Evolutionary conservation across 208 protist genomes (phyloP).

Genomic region (Acanthamoeba royreba): DNA sequence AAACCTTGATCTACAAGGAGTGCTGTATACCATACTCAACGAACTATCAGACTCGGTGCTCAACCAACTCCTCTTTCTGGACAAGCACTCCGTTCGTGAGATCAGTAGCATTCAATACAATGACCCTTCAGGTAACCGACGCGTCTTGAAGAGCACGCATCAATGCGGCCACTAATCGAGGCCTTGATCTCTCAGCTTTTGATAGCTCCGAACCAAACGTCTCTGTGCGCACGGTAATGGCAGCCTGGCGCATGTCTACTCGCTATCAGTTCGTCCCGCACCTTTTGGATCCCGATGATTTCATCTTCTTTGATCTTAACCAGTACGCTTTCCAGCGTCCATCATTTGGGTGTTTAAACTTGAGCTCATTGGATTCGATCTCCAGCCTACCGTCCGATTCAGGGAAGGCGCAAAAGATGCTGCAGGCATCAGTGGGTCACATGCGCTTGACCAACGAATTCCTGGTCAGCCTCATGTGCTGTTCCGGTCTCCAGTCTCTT

Average conservation of each 20-base stretch:
- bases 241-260: not conserved
- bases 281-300: not conserved
- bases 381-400: not conserved
- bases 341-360: no score
- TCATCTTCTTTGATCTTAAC: slow-evolving; percentile 4
- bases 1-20: not conserved
- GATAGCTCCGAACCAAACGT: not conserved
- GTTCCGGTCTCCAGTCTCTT: not conserved
- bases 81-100: slow-evolving; percentile 20
- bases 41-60: not conserved
- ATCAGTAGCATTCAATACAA: not conserved
- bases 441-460: not conserved
- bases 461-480: not conserved
- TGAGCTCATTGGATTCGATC: no score
- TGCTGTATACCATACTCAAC: slow-evolving; percentile 2
- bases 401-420: not conserved
- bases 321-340: no score
- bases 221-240: not conserved
- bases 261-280: not conserved
- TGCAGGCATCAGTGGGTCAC: not conserved
- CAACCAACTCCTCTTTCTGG: slow-evolving; percentile 24
- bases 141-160: no score
- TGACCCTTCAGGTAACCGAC: no score
- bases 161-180: no score
- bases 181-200: no score